Evolutionary conservation across 345 rosid genomes (phyloP).

Genomic region (Eucalyptus curtisii): DNA sequence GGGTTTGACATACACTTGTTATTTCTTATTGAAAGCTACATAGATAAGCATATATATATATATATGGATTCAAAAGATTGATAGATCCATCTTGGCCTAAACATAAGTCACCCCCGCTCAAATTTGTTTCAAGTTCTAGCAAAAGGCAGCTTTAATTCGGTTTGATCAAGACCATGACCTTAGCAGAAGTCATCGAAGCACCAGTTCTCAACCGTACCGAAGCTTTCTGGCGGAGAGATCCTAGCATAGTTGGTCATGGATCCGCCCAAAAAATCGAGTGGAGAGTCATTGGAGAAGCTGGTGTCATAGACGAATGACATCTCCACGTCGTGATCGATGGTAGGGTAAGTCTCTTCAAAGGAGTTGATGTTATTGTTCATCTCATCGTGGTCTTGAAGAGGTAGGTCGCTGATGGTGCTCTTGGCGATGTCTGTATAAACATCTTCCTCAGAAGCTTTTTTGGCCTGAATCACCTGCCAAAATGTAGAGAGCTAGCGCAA

Average conservation of each 20-base stretch:
- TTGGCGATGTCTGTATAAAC: conserved; percentile 40
- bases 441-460: conserved; percentile 60
- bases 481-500: not conserved
- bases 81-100: not conserved
- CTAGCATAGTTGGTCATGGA: conserved; percentile 44
- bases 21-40: not conserved
- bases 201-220: conserved; percentile 72
- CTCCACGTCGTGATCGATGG: conserved; percentile 26
- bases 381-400: conserved; percentile 24
- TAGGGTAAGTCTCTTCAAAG: conserved; percentile 25
- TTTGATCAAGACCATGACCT: not conserved
- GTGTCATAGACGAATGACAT: conserved; percentile 82
- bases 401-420: conserved; percentile 33
- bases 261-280: conserved; percentile 83
- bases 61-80: not conserved
- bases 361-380: conserved; percentile 22
- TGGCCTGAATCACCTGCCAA: conserved; percentile 78
- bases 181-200: conserved; percentile 69
- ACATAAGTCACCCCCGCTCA: not conserved
- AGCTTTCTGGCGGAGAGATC: conserved; percentile 42
- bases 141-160: not conserved
- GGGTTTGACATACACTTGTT: not conserved
- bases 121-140: not conserved
- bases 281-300: conserved; percentile 54
- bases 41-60: not conserved